These are phyloP conservation scores for Lachancea sp. DNA, from an alignment of 805 yeast species.

Conservation along the genomic window DNA sequence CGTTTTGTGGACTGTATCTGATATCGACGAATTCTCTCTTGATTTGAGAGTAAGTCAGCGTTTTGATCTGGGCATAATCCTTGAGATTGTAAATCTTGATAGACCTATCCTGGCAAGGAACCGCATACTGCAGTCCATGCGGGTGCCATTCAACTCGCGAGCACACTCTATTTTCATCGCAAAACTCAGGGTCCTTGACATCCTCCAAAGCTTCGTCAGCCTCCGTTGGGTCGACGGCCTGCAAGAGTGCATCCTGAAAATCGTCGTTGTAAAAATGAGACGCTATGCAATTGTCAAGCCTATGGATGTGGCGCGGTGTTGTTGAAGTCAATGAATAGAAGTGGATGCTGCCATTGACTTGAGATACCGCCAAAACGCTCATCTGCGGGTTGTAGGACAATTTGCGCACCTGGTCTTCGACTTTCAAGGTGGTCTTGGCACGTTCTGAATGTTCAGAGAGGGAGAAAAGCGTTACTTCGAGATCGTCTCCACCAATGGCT, in stretches of 20 bases:
- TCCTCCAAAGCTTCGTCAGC: slow-evolving; percentile 33
- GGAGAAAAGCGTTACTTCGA: slow-evolving; percentile 46
- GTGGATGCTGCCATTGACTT: slow-evolving; percentile 52
- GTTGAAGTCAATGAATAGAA: slow-evolving; percentile 49
- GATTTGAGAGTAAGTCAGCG: slow-evolving; percentile 11
- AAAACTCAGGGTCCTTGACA: slow-evolving; percentile 28
- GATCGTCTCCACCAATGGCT: slow-evolving; percentile 63
- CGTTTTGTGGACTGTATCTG: slow-evolving; percentile 52
- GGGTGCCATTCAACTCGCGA: slow-evolving; percentile 66
- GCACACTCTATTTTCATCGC: slow-evolving; percentile 39
- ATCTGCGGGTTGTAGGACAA: slow-evolving; percentile 51
- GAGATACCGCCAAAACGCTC: slow-evolving; percentile 51
- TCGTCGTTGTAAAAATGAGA: slow-evolving; percentile 21
- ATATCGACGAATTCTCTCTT: slow-evolving; percentile 41
- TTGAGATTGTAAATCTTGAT: slow-evolving; percentile 38
- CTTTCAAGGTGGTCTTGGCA: slow-evolving; percentile 29
- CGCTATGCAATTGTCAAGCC: slow-evolving; percentile 37
- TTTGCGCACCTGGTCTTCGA: slow-evolving; percentile 51
- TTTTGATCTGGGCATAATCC: slow-evolving; percentile 22
- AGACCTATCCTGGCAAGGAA: slow-evolving; percentile 49
- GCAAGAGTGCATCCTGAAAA: slow-evolving; percentile 20
- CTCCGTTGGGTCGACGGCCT: slow-evolving; percentile 36
- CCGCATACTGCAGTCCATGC: slow-evolving; percentile 59
- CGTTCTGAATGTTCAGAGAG: slow-evolving; percentile 23
- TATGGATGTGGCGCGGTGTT: slow-evolving; percentile 45